Conservation (phyloP, 2,329 filamentous ascomycete genomes). For the Talaromyces amestolkiae region DNA sequence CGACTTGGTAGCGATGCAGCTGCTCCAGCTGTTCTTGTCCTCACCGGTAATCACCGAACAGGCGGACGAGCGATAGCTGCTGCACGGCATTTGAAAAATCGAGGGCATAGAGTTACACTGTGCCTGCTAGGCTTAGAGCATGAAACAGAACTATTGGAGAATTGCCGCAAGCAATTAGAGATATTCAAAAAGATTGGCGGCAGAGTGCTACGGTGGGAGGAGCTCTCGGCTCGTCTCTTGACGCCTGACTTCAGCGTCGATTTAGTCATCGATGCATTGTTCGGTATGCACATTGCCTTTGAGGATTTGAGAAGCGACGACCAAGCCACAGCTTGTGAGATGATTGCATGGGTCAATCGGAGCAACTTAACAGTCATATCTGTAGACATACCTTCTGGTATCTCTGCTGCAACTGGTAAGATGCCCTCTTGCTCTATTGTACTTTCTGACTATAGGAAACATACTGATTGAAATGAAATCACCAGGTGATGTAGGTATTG, state of each 20-base stretch:
- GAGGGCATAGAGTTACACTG: conserved; percentile 74
- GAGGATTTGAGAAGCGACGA: conserved; percentile 82
- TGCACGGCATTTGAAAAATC: conserved; percentile 80
- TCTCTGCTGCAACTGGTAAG: conserved; percentile 74
- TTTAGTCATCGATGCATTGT: conserved; percentile 81
- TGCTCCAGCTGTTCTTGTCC: conserved; percentile 64
- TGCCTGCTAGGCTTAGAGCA: conserved; percentile 83
- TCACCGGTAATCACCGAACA: conserved; percentile 94
- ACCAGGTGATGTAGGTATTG: conserved; percentile 52
- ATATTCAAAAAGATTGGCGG: conserved; percentile 83
- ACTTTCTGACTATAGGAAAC: not conserved
- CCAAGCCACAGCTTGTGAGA: conserved; percentile 78
- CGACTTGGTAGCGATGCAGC: conserved; percentile 59
- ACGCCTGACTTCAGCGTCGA: conserved; percentile 65
- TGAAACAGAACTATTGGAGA: conserved; percentile 75
- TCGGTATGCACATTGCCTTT: conserved; percentile 83
- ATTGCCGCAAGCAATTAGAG: conserved; percentile 75
- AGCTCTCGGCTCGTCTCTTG: conserved; percentile 51
- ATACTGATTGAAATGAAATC: not conserved
- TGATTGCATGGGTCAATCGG: conserved; percentile 92
- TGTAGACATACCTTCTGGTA: conserved; percentile 86
- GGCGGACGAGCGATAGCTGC: conserved; percentile 82
- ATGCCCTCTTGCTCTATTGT: not conserved
- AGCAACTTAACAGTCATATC: conserved; percentile 78
- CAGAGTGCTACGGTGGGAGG: conserved; percentile 62